phyloP scores from a whole-genome alignment of 2,329 filamentous ascomycete species.

The Boeremia exigua region DNA sequence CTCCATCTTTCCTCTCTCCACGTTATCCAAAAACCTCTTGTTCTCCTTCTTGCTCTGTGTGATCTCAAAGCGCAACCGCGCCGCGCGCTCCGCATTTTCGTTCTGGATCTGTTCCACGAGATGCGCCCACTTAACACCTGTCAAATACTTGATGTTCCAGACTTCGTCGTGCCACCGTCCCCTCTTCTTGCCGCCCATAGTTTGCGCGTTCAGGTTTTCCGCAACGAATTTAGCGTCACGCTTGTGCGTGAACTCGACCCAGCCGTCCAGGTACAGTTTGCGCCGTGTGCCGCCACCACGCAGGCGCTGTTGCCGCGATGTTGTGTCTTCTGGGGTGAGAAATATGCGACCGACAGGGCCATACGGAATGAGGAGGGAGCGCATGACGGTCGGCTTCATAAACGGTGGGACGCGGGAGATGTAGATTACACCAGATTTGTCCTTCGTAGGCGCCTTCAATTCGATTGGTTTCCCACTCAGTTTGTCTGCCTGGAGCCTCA shows the following conservation, averaged over 20 bases:
- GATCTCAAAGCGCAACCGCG: slow-evolving; percentile 79
- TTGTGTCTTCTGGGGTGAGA: slow-evolving; percentile 75
- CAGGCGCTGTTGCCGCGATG: slow-evolving; percentile 69
- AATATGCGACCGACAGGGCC: slow-evolving; percentile 80
- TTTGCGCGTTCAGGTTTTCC: slow-evolving; percentile 76
- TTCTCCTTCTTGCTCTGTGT: slow-evolving; percentile 78
- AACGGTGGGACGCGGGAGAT: slow-evolving; percentile 84
- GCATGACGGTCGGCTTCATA: slow-evolving; percentile 82
- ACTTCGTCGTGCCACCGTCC: slow-evolving; percentile 85
- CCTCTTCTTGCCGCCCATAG: slow-evolving; percentile 83
- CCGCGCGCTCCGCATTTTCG: slow-evolving; percentile 80
- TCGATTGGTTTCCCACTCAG: slow-evolving; percentile 26
- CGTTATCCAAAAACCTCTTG: slow-evolving; percentile 78
- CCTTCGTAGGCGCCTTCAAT: slow-evolving; percentile 64
- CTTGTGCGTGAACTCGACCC: slow-evolving; percentile 82
- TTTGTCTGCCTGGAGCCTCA: slow-evolving; percentile 42
- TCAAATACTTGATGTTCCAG: slow-evolving; percentile 83
- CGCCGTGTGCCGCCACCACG: slow-evolving; percentile 82
- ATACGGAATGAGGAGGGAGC: slow-evolving; percentile 75
- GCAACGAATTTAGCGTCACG: slow-evolving; percentile 77
- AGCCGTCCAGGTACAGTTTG: slow-evolving; percentile 80
- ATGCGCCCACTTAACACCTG: slow-evolving; percentile 80
- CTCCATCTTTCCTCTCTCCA: slow-evolving; percentile 80
- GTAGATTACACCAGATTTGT: slow-evolving; percentile 80
- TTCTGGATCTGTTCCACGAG: slow-evolving; percentile 77